Evolutionary conservation across 768 basidiomycete genomes (phyloP).

Genomic region (Trametes villosa): DNA sequence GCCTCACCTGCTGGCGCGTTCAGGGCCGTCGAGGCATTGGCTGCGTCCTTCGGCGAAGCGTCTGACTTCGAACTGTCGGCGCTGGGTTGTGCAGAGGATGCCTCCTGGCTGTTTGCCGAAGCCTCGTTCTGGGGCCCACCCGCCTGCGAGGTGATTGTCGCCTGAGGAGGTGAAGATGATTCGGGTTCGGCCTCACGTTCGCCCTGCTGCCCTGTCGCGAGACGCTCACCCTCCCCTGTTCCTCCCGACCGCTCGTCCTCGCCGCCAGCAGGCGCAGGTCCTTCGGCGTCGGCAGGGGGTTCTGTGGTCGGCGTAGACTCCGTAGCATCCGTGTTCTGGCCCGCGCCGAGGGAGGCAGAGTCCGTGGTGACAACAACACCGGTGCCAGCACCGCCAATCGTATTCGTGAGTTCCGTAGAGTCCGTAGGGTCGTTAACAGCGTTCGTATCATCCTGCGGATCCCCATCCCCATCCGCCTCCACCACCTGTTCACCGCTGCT

Average conservation of each 20-base stretch:
- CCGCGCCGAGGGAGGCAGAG: neutral
- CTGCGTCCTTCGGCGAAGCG: neutral
- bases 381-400: slow-evolving; percentile 24
- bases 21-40: neutral
- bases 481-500: neutral
- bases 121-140: too few species aligned
- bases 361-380: neutral
- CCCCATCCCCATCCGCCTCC: neutral
- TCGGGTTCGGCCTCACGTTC: neutral
- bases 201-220: neutral
- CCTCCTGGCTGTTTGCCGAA: neutral
- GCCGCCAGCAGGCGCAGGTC: neutral
- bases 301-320: too few species aligned
- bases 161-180: neutral
- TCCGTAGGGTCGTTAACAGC: slow-evolving; percentile 19
- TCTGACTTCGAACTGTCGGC: neutral
- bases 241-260: neutral
- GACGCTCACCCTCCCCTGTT: neutral
- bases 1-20: neutral
- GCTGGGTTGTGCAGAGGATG: neutral
- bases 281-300: neutral
- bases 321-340: neutral
- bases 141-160: neutral
- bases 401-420: slow-evolving; percentile 24
- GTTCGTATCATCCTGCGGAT: slow-evolving; percentile 2